Percentiles rank a stretch among this genome's conserved stretches.
Evolutionary conservation across 768 basidiomycete species (phyloP).

Genomic region (Xanthoconium purpureum): DNA sequence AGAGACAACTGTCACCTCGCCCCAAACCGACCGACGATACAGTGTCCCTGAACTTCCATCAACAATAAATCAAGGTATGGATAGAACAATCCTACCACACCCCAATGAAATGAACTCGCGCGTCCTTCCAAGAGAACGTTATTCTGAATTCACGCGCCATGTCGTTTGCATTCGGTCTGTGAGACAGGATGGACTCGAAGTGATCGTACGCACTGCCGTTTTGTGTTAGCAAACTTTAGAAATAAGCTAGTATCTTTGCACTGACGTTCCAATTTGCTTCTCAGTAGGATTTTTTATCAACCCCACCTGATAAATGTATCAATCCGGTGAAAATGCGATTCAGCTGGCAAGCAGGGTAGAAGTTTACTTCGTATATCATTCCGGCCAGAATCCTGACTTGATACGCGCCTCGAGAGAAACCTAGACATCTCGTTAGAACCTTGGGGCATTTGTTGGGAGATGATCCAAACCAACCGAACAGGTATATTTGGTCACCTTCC

Average conservation of each 20-base stretch:
- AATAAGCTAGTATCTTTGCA: not conserved
- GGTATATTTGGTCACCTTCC: conserved; percentile 8
- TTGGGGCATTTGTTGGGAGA: not conserved
- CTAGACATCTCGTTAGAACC: not conserved
- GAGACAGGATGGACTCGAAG: conserved; percentile 2
- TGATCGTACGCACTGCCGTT: conserved; percentile 4
- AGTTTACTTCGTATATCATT: conserved; percentile 3
- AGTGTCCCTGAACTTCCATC: conserved; percentile 49
- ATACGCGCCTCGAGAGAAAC: conserved; percentile 7
- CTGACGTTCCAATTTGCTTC: conserved; percentile 33
- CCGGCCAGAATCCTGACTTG: conserved; percentile 6
- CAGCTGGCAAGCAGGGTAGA: not conserved
- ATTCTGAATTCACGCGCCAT: conserved; percentile 38
- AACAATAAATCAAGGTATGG: not conserved
- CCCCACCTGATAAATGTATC: conserved; percentile 28
- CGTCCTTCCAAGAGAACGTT: conserved; percentile 42
- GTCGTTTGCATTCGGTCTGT: conserved; percentile 19
- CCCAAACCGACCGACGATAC: conserved; percentile 57
- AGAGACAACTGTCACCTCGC: conserved; percentile 42
- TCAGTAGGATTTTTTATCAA: conserved; percentile 28
- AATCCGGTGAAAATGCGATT: not conserved
- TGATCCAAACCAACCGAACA: conserved; percentile 1
- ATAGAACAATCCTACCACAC: conserved; percentile 39
- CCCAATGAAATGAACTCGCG: conserved; percentile 50
- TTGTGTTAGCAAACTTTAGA: not conserved